Evolutionary conservation across 2,329 filamentous ascomycete species (phyloP).

Genomic region (Mycocentrospora acerina): DNA sequence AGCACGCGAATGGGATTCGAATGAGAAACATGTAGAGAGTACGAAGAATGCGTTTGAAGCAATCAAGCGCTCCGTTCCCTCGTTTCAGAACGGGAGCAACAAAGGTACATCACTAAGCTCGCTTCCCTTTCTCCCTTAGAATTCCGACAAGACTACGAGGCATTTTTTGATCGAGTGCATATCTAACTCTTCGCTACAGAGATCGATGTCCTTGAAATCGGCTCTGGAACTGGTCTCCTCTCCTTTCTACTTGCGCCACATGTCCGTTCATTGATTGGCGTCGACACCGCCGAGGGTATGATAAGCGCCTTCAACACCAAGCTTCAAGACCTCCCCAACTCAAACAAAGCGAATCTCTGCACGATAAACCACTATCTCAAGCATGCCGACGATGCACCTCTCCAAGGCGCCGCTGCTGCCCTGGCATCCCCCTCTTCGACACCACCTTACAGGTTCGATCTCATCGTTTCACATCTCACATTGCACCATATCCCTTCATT

Average conservation of each 20-base stretch:
- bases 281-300: constrained; percentile 59
- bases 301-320: constrained; percentile 53
- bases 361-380: constrained; percentile 52
- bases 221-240: constrained; percentile 59
- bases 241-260: constrained; percentile 53
- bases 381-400: constrained; percentile 49
- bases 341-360: constrained; percentile 43
- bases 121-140: neutral
- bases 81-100: constrained; percentile 29
- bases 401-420: constrained; percentile 31
- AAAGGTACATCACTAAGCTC: constrained; percentile 17
- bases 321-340: constrained; percentile 32
- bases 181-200: constrained; percentile 9
- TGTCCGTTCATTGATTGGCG: constrained; percentile 52
- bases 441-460: constrained; percentile 47
- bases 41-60: constrained; percentile 49
- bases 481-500: constrained; percentile 58
- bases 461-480: constrained; percentile 56
- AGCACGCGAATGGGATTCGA: constrained; percentile 57
- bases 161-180: neutral
- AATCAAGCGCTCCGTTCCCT: constrained; percentile 45
- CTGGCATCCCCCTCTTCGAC: constrained; percentile 37
- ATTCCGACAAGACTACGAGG: neutral
- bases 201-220: constrained; percentile 57
- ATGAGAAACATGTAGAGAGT: constrained; percentile 52